These are phyloP conservation scores for Candida caryicola DNA, from an alignment of 805 yeast genomes.

Conservation along the genomic window DNA sequence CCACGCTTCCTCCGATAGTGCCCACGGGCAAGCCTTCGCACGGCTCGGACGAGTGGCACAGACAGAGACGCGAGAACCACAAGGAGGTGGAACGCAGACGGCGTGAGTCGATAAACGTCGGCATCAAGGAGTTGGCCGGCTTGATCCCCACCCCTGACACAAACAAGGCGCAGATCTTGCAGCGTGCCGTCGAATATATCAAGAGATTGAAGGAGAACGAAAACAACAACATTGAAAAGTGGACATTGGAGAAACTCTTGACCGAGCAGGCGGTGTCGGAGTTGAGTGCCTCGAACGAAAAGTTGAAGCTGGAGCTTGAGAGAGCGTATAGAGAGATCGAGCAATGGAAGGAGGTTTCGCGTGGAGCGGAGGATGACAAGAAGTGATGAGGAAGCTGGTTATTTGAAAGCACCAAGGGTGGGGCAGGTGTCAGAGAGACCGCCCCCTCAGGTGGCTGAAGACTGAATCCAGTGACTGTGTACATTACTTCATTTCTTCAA, in stretches of 20 bases:
- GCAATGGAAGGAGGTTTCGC: conserved; percentile 57
- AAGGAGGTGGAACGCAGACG: conserved; percentile 94
- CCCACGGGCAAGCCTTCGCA: conserved; percentile 51
- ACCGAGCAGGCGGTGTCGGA: conserved; percentile 91
- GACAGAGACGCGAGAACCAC: conserved; percentile 82
- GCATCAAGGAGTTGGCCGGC: conserved; percentile 77
- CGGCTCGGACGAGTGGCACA: conserved; percentile 84
- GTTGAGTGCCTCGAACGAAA: conserved; percentile 79
- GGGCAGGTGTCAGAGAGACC: too few species aligned
- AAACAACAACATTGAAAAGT: conserved; percentile 84
- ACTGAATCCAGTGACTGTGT: too few species aligned
- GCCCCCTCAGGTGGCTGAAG: too few species aligned
- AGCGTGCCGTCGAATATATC: conserved; percentile 87
- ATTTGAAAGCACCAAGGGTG: too few species aligned
- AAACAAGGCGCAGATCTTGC: conserved; percentile 86
- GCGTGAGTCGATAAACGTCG: conserved; percentile 82
- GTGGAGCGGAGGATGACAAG: conserved; percentile 17
- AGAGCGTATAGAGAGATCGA: conserved; percentile 91
- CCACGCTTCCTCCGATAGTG: conserved; percentile 25
- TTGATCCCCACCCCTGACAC: conserved; percentile 80
- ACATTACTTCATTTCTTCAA: too few species aligned
- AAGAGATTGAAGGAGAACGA: conserved; percentile 87
- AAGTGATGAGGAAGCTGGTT: too few species aligned
- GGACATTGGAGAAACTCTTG: conserved; percentile 89
- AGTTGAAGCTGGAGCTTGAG: conserved; percentile 82